Evolutionary conservation across 805 yeast genomes (phyloP).

Genomic region (Kuraishia cidri): DNA sequence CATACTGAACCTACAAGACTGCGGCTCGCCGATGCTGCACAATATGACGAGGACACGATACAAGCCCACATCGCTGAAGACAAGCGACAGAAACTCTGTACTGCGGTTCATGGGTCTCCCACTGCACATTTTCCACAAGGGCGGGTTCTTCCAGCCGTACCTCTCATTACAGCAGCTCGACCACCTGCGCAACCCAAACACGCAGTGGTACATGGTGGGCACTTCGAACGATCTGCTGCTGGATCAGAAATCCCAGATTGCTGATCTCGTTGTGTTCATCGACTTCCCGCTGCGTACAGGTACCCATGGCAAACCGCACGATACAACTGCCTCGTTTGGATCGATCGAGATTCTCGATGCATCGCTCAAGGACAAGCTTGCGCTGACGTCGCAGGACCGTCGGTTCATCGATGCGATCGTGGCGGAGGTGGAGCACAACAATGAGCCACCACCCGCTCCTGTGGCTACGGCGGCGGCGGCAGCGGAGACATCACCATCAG

Average conservation of each 20-base stretch:
- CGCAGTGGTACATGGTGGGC: slow-evolving; percentile 69
- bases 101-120: slow-evolving; percentile 83
- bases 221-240: slow-evolving; percentile 78
- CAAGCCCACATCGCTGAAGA: slow-evolving; percentile 59
- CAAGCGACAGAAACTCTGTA: slow-evolving; percentile 73
- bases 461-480: too few relatives aligned
- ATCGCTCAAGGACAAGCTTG: slow-evolving; percentile 32
- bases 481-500: slow-evolving; percentile 21
- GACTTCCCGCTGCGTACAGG: slow-evolving; percentile 26
- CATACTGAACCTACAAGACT: slow-evolving; percentile 60
- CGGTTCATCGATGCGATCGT: slow-evolving; percentile 61
- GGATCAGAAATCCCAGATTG: slow-evolving; percentile 48
- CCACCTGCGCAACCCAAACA: slow-evolving; percentile 47
- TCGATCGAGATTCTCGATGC: slow-evolving; percentile 37
- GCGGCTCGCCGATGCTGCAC: slow-evolving; percentile 68
- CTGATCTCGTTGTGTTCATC: slow-evolving; percentile 68
- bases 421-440: slow-evolving; percentile 30
- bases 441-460: too few relatives aligned
- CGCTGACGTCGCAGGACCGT: slow-evolving; percentile 53
- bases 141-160: slow-evolving; percentile 88
- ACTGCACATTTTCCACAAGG: slow-evolving; percentile 72
- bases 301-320: background rate
- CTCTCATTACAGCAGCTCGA: slow-evolving; percentile 89
- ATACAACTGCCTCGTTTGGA: slow-evolving; percentile 11
- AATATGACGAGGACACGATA: slow-evolving; percentile 40